These are phyloP conservation scores for Zizania latifolia DNA, from an alignment of 176 grass and related monocot genomes.

Conservation along the genomic window DNA sequence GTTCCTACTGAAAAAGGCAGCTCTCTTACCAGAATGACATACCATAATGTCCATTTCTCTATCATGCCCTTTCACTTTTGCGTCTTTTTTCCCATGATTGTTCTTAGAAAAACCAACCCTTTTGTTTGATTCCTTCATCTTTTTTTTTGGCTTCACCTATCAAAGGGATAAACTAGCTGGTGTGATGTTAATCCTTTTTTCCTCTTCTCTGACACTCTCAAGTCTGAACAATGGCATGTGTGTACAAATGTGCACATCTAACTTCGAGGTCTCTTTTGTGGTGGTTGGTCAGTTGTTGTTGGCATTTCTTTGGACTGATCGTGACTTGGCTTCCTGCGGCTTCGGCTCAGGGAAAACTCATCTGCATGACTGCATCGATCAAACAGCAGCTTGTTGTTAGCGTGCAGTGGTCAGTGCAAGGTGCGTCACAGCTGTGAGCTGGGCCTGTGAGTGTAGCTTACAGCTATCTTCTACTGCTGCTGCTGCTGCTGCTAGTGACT, in stretches of 20 bases:
- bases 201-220: too few species aligned
- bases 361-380: neutral
- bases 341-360: neutral
- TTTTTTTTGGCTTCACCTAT: neutral
- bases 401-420: neutral
- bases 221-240: neutral
- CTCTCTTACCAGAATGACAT: neutral
- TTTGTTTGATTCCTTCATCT: neutral
- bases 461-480: constrained; percentile 1
- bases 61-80: neutral
- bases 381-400: neutral
- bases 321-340: neutral
- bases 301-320: neutral
- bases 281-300: constrained; percentile 11
- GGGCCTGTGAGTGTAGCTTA: neutral
- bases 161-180: neutral
- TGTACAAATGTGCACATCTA: neutral
- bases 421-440: constrained; percentile 29
- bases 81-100: neutral
- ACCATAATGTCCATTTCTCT: neutral
- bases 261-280: neutral
- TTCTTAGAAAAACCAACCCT: neutral
- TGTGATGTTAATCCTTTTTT: neutral
- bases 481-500: neutral
- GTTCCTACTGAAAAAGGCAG: constrained; percentile 33